A percentile compares a stretch with the other conserved stretches of the same genome.
Conservation (phyloP, 768 basidiomycete species). For the Termitomyces sp. region DNA sequence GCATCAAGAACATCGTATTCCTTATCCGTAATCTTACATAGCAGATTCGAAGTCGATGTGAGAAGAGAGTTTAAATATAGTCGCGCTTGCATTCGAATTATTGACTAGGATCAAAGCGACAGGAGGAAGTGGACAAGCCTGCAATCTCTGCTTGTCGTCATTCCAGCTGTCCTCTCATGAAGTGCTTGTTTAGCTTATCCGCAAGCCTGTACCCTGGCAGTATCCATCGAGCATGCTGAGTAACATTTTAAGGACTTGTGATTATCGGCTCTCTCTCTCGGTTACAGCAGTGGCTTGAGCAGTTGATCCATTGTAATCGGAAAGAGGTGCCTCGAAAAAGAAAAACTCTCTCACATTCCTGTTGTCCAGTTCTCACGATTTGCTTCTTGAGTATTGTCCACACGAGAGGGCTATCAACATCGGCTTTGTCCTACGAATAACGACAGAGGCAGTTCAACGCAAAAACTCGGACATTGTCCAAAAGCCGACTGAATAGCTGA, state of each 20-base stretch:
- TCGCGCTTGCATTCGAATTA: constrained; percentile 58
- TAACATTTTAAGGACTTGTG: constrained; percentile 57
- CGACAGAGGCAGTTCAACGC: not conserved
- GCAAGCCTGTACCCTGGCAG: constrained; percentile 26
- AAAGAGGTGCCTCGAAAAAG: not conserved
- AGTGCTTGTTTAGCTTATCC: constrained; percentile 68
- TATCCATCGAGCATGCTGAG: constrained; percentile 19
- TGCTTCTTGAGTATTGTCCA: not conserved
- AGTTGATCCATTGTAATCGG: not conserved
- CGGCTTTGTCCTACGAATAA: not conserved
- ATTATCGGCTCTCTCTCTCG: constrained; percentile 62
- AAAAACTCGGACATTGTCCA: not conserved
- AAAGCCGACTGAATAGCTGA: not conserved
- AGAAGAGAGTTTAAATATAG: constrained; percentile 61
- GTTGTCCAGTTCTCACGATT: not conserved
- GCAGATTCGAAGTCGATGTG: constrained; percentile 41
- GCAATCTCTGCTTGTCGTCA: constrained; percentile 60
- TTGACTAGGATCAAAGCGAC: constrained; percentile 38
- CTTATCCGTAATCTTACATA: constrained; percentile 35
- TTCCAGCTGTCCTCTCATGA: constrained; percentile 2
- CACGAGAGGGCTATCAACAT: not conserved
- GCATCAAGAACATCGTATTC: constrained; percentile 45
- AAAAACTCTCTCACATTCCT: not conserved
- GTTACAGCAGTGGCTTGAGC: constrained; percentile 25
- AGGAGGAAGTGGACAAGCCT: constrained; percentile 38